Evolutionary conservation across 1,139 yeast species (phyloP).

Genomic region (Hyphopichia khmerensis): DNA sequence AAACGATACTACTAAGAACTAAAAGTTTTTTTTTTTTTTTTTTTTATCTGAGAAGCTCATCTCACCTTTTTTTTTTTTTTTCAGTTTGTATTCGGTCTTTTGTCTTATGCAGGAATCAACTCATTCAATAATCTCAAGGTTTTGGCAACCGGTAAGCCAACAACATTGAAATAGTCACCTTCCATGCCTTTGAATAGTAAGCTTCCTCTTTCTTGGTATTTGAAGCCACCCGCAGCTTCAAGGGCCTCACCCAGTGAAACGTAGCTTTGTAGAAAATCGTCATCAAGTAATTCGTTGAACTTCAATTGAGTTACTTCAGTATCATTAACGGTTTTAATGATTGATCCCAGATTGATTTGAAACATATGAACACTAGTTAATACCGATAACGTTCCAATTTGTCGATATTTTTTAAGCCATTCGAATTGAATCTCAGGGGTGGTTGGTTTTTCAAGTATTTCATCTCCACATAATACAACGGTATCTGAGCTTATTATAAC

Average conservation of each 20-base stretch:
- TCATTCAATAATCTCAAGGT: slow-evolving; percentile 45
- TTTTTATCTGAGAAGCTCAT: not conserved
- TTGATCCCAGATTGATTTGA: slow-evolving; percentile 32
- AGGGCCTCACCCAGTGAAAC: slow-evolving; percentile 71
- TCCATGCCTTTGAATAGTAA: slow-evolving; percentile 57
- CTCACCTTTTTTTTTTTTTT: slow-evolving; percentile 1
- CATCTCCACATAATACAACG: slow-evolving; percentile 60
- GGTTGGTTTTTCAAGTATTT: slow-evolving; percentile 76
- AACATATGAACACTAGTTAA: slow-evolving; percentile 67
- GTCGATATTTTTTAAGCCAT: slow-evolving; percentile 50
- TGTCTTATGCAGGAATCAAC: not conserved
- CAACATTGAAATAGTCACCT: slow-evolving; percentile 88
- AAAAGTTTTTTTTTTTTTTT: slow-evolving; percentile 6
- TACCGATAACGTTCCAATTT: slow-evolving; percentile 50
- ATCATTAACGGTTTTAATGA: slow-evolving; percentile 7
- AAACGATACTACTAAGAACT: too few species aligned
- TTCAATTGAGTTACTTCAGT: slow-evolving; percentile 24
- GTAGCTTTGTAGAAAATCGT: slow-evolving; percentile 57
- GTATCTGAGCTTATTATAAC: slow-evolving; percentile 83
- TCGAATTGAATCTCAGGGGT: slow-evolving; percentile 37
- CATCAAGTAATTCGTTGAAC: slow-evolving; percentile 40
- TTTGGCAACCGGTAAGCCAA: slow-evolving; percentile 75
- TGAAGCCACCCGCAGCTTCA: slow-evolving; percentile 91
- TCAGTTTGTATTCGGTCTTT: not conserved
- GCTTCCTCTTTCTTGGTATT: slow-evolving; percentile 74